phyloP scores from a whole-genome alignment of 768 basidiomycete genomes.

The Gelatoporia subvermispora region DNA sequence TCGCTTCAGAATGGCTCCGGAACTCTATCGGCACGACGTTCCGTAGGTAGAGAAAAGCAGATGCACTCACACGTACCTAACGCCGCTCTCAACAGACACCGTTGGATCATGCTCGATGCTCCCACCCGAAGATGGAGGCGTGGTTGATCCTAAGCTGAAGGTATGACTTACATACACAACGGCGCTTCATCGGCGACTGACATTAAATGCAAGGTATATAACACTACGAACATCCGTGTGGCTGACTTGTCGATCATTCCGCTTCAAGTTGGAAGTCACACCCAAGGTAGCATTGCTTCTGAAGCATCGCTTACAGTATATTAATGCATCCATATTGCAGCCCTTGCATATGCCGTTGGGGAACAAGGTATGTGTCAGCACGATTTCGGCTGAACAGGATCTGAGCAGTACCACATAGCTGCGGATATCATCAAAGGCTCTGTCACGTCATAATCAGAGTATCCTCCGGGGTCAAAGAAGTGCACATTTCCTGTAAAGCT shows the following conservation, averaged over 20 bases:
- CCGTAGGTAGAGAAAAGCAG: neutral
- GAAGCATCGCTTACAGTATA: neutral
- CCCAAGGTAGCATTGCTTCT: conserved; percentile 13
- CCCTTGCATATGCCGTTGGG: conserved; percentile 21
- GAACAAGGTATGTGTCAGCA: conserved; percentile 21
- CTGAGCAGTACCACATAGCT: conserved; percentile 8
- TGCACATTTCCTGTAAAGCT: too few relatives aligned
- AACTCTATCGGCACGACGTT: neutral
- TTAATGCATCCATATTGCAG: conserved; percentile 1
- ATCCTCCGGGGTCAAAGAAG: too few relatives aligned
- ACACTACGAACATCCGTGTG: conserved; percentile 8
- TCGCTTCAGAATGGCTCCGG: neutral
- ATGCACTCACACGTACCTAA: neutral
- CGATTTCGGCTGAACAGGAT: neutral
- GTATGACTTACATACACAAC: neutral
- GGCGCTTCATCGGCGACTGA: too few relatives aligned
- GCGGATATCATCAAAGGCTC: conserved; percentile 27
- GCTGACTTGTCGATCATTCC: conserved; percentile 40
- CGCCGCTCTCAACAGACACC: neutral
- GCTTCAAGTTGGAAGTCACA: conserved; percentile 34
- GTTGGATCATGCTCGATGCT: conserved; percentile 5
- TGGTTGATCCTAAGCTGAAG: conserved; percentile 5
- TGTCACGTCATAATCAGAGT: too few relatives aligned
- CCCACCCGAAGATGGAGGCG: conserved; percentile 8
- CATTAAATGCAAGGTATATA: conserved; percentile 2